Conservation (phyloP, 371 early-diverging fungal species). For the Coemansia linderi region DNA sequence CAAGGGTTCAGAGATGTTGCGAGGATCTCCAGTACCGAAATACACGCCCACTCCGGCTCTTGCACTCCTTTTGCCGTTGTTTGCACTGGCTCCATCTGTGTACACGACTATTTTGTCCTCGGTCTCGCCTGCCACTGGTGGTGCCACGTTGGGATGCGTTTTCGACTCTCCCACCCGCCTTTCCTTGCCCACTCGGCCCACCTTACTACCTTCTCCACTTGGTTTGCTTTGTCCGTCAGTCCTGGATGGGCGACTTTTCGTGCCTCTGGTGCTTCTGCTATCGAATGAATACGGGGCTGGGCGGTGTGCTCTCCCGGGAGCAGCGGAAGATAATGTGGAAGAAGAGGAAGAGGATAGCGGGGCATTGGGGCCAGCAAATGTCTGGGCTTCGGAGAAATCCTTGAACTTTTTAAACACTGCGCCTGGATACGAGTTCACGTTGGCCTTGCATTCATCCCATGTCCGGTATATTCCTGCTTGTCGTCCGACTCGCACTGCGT, state of each 20-base stretch:
- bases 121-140: constrained; percentile 16
- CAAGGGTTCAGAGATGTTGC: constrained; percentile 73
- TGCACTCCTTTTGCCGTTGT: constrained; percentile 66
- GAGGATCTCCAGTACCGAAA: constrained; percentile 71
- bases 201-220: constrained; percentile 10
- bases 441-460: constrained; percentile 67
- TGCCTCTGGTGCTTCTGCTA: not conserved
- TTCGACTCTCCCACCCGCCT: not conserved
- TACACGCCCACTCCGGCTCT: constrained; percentile 84
- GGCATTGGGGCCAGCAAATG: constrained; percentile 44
- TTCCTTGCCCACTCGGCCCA: not conserved
- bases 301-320: not conserved
- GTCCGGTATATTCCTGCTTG: constrained; percentile 60
- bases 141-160: not conserved
- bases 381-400: constrained; percentile 57
- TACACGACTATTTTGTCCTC: constrained; percentile 53
- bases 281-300: not conserved
- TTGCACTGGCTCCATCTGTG: constrained; percentile 78
- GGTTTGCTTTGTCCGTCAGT: constrained; percentile 1
- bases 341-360: not conserved
- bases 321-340: not conserved
- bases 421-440: constrained; percentile 59
- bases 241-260: no score
- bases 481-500: constrained; percentile 65
- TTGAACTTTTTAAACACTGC: constrained; percentile 68